Conservation (phyloP, 106 monocot species). For the Allium fistulosum region DNA sequence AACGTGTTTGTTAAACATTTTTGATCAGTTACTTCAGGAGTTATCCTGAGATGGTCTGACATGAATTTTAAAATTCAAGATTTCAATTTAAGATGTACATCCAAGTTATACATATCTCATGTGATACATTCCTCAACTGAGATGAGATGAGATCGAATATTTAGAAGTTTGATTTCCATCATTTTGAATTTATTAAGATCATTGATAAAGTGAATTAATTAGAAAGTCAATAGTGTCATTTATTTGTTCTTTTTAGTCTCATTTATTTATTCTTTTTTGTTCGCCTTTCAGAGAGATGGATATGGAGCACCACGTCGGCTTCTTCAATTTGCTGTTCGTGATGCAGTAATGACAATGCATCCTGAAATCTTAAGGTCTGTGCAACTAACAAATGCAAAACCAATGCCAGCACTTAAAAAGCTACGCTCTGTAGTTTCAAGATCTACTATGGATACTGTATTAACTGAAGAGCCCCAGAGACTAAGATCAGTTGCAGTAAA, state of each 20-base stretch:
- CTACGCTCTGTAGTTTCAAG: conserved; percentile 76
- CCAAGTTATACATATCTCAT: no score
- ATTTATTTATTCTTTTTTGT: not conserved
- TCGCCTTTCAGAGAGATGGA: conserved; percentile 26
- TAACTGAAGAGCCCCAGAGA: conserved; percentile 31
- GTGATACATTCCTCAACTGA: no score
- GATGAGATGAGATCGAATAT: no score
- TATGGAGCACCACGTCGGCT: conserved; percentile 57
- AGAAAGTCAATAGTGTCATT: no score
- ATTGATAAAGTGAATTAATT: no score
- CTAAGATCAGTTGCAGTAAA: conserved; percentile 41
- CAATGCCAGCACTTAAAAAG: conserved; percentile 43
- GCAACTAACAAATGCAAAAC: conserved; percentile 30
- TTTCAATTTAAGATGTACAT: no score
- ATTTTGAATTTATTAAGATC: no score
- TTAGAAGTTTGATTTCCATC: no score
- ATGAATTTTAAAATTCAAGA: no score
- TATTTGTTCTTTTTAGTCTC: not conserved
- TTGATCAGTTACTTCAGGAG: no score
- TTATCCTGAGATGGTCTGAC: no score
- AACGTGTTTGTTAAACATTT: no score
- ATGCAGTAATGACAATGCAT: conserved; percentile 36
- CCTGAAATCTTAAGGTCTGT: conserved; percentile 17
- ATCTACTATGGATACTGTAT: conserved; percentile 14
- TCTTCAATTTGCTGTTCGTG: conserved; percentile 95